A percentile compares a stretch with the other conserved stretches of the same genome.
phyloP scores from a whole-genome alignment of 2,329 filamentous ascomycete species.

The Penicillium sp. region DNA sequence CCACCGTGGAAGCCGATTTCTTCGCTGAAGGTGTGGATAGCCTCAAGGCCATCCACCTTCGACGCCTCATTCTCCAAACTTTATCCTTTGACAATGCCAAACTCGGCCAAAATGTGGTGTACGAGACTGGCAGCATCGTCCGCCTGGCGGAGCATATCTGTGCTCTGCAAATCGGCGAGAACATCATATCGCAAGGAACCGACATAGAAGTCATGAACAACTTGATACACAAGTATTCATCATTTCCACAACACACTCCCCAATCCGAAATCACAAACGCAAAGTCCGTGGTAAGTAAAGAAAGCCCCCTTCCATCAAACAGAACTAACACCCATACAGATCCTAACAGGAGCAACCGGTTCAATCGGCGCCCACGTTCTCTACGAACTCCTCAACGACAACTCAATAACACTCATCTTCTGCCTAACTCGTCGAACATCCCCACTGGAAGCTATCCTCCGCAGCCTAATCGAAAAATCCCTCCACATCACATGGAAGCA shows the following conservation, averaged over 20 bases:
- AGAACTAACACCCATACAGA: constrained; percentile 11
- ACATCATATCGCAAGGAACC: constrained; percentile 9
- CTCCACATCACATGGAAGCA: constrained; percentile 23
- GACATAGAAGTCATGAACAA: constrained; percentile 37
- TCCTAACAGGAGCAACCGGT: constrained; percentile 45
- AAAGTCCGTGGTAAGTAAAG: constrained; percentile 23
- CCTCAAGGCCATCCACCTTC: constrained; percentile 45
- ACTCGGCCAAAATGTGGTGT: constrained; percentile 39
- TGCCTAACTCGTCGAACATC: constrained; percentile 35
- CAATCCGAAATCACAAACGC: constrained; percentile 18
- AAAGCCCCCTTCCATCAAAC: too few relatives aligned
- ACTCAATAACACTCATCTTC: constrained; percentile 33
- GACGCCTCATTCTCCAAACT: constrained; percentile 40
- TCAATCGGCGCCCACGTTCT: constrained; percentile 43
- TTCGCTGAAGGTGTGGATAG: constrained; percentile 47
- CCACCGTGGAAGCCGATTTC: constrained; percentile 37
- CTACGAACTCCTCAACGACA: constrained; percentile 35
- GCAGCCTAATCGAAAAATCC: constrained; percentile 19
- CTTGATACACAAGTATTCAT: constrained; percentile 47
- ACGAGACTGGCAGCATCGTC: constrained; percentile 40
- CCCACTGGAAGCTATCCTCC: constrained; percentile 22
- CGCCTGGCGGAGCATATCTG: constrained; percentile 36
- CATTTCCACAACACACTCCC: constrained; percentile 33
- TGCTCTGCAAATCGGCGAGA: constrained; percentile 26
- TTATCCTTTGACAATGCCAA: constrained; percentile 33